These are phyloP conservation scores for Ceratocystis diversiconidia DNA, from an alignment of 2,329 filamentous ascomycete genomes.

Conservation along the genomic window DNA sequence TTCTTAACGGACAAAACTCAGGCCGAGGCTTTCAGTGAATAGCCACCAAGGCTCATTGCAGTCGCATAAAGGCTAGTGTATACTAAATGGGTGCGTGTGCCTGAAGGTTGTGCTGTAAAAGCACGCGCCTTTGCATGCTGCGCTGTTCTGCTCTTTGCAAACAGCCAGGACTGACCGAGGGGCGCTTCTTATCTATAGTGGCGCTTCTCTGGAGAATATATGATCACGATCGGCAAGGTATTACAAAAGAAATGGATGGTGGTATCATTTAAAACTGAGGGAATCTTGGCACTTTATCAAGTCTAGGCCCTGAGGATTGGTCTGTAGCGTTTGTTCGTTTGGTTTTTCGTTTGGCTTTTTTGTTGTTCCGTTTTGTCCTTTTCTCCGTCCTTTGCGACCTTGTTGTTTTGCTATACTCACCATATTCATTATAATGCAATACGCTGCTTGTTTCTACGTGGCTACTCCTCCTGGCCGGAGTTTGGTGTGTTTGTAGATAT, in stretches of 20 bases:
- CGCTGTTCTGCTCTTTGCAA: not conserved
- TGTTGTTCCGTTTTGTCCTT: not conserved
- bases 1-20: slow-evolving; percentile 13
- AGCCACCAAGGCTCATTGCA: not conserved
- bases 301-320: slow-evolving; percentile 14
- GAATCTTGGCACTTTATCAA: slow-evolving; percentile 11
- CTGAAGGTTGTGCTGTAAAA: not conserved
- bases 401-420: not conserved
- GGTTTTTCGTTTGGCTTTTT: not conserved
- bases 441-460: not conserved
- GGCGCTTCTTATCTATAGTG: not conserved
- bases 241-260: slow-evolving; percentile 12
- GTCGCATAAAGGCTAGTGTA: not conserved
- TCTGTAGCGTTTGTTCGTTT: slow-evolving; percentile 12
- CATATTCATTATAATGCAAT: not conserved
- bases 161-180: not conserved
- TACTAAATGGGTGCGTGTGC: not conserved
- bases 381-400: not conserved
- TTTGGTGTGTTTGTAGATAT: not conserved
- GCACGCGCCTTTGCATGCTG: not conserved
- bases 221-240: slow-evolving; percentile 8
- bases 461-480: not conserved
- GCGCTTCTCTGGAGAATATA: slow-evolving; percentile 2
- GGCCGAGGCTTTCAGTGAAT: slow-evolving; percentile 9
- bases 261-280: slow-evolving; percentile 9